Evolutionary conservation across 306 rosid species (phyloP).

Genomic region (Corylus avellana): DNA sequence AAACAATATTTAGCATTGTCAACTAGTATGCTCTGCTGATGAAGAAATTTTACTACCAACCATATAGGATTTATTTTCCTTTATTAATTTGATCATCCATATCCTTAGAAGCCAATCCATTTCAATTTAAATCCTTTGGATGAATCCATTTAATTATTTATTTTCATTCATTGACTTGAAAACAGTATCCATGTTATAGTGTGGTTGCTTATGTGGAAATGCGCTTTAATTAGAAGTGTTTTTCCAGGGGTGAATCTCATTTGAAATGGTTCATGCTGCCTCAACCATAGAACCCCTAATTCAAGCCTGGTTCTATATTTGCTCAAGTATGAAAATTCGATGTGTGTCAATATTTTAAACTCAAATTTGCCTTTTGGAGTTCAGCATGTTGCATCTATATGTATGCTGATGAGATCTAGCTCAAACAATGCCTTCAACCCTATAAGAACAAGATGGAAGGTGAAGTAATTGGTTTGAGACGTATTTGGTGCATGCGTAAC

Average conservation of each 20-base stretch:
- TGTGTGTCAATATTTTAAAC: background rate
- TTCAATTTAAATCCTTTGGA: background rate
- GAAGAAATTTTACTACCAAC: background rate
- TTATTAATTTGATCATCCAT: background rate
- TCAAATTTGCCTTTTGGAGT: background rate
- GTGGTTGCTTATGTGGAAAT: constrained; percentile 1
- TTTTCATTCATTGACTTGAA: background rate
- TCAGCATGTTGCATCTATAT: background rate
- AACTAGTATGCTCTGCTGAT: background rate
- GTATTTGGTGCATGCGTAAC: background rate
- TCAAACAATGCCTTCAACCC: background rate
- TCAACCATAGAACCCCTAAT: background rate
- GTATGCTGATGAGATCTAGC: background rate
- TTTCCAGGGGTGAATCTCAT: background rate
- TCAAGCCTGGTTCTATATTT: background rate
- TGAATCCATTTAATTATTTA: background rate
- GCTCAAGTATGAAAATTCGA: background rate
- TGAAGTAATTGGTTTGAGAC: background rate
- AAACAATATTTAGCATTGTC: background rate
- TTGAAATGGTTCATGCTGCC: background rate
- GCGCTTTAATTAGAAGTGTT: background rate
- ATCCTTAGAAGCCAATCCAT: background rate
- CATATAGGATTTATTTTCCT: background rate
- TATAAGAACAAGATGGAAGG: background rate
- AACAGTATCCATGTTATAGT: background rate